Evolutionary conservation across 164 flowering plant species (phyloP).

Genomic region (Annona squamosa): DNA sequence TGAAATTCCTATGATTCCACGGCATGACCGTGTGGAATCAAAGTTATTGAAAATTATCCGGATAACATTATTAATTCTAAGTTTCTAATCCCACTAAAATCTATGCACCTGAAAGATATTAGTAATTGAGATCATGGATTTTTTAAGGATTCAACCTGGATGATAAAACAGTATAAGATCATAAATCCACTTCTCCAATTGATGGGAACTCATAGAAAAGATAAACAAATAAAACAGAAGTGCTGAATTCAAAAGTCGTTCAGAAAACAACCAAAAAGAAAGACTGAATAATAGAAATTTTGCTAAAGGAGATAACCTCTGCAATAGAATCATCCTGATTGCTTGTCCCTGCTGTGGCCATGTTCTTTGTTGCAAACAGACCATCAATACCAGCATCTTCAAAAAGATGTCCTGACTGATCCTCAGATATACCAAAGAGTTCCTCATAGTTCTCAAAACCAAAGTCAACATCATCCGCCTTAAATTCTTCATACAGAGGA

Average conservation of each 20-base stretch:
- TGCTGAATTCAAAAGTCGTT: neutral
- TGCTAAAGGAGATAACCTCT: constrained; percentile 33
- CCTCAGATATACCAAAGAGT: constrained; percentile 59
- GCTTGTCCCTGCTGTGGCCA: constrained; percentile 45
- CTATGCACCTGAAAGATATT: too few species aligned
- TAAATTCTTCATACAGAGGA: constrained; percentile 51
- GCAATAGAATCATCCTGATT: constrained; percentile 41
- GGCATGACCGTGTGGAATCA: too few species aligned
- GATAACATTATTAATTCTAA: too few species aligned
- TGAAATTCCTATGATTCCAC: too few species aligned
- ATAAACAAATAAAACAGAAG: neutral
- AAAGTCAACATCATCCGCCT: constrained; percentile 71
- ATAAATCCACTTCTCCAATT: neutral
- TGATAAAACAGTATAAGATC: too few species aligned
- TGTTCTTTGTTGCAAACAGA: constrained; percentile 54
- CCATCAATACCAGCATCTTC: constrained; percentile 73
- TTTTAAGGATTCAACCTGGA: too few species aligned
- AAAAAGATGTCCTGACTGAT: constrained; percentile 51
- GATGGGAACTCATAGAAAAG: neutral
- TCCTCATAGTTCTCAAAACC: constrained; percentile 81
- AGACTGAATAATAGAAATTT: constrained; percentile 1
- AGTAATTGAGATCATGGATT: too few species aligned
- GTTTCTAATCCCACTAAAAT: too few species aligned
- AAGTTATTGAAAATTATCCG: too few species aligned
- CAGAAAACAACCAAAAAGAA: neutral